phyloP scores from a whole-genome alignment of 2,329 filamentous ascomycete genomes.

The Cyphellophora europaea region DNA sequence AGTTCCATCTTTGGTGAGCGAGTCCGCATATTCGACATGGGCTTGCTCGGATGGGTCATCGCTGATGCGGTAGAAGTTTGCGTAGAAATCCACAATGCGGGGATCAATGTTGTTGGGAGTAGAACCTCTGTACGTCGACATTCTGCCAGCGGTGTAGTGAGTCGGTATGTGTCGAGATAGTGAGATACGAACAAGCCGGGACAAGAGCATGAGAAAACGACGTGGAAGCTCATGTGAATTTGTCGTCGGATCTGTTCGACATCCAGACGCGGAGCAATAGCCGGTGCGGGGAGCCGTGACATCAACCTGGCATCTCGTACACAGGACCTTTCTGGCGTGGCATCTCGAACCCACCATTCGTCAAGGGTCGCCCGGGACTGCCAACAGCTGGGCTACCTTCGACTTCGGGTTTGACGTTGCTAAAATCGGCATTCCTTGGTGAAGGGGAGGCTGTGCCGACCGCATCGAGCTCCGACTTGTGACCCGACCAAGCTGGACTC shows the following conservation, averaged over 20 bases:
- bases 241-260: too few species aligned
- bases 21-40: slow-evolving; percentile 37
- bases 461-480: slow-evolving; percentile 17
- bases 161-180: too few species aligned
- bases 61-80: slow-evolving; percentile 19
- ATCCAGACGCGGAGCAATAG: too few species aligned
- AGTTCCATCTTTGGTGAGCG: slow-evolving; percentile 39
- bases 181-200: too few species aligned
- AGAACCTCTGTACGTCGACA: background rate
- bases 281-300: too few species aligned
- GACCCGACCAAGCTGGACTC: slow-evolving; percentile 14
- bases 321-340: slow-evolving; percentile 10
- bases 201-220: too few species aligned
- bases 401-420: slow-evolving; percentile 6
- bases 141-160: background rate
- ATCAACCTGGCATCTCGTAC: slow-evolving; percentile 15
- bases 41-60: slow-evolving; percentile 28
- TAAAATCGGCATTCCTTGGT: slow-evolving; percentile 1
- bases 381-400: slow-evolving; percentile 10
- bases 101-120: slow-evolving; percentile 8
- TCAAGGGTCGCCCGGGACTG: slow-evolving; percentile 6
- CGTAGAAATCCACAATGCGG: slow-evolving; percentile 18
- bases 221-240: too few species aligned
- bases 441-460: slow-evolving; percentile 8
- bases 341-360: slow-evolving; percentile 9